Conservation (phyloP, 495 filamentous ascomycete genomes). For the Corynascus novoguineensis region DNA sequence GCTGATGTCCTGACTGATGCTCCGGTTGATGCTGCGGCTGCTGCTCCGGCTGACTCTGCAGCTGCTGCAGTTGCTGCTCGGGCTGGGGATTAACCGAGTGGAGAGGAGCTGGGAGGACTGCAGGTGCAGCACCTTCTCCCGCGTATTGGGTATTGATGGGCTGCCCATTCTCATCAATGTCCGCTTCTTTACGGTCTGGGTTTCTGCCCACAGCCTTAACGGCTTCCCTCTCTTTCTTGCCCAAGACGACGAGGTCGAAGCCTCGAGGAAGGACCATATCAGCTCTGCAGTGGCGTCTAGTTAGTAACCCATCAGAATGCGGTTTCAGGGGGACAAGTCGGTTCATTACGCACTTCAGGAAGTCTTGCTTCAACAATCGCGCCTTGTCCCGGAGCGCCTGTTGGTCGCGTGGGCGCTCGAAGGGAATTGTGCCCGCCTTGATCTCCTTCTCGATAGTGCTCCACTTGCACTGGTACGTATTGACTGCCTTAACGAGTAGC, state of each 20-base stretch:
- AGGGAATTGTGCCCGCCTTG: conserved; percentile 24
- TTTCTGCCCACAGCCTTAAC: conserved; percentile 40
- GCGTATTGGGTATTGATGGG: conserved; percentile 30
- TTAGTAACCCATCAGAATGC: not conserved
- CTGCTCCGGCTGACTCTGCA: conserved; percentile 1
- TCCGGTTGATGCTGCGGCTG: conserved; percentile 1
- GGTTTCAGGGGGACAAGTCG: not conserved
- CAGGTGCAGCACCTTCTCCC: not conserved
- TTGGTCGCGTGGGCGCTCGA: conserved; percentile 48
- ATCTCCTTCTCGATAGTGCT: conserved; percentile 42
- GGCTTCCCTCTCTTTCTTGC: conserved; percentile 42
- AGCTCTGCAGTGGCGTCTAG: conserved; percentile 13
- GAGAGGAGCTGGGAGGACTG: not conserved
- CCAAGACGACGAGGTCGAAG: conserved; percentile 46
- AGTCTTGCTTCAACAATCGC: conserved; percentile 55
- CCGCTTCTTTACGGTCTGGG: conserved; percentile 40
- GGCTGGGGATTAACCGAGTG: not conserved
- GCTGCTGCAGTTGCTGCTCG: conserved; percentile 3
- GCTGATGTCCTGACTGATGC: not conserved
- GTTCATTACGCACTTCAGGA: conserved; percentile 46
- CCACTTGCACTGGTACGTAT: conserved; percentile 48
- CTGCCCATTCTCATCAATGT: conserved; percentile 29
- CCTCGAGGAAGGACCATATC: conserved; percentile 38
- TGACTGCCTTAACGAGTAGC: conserved; percentile 47
- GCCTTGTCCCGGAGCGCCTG: conserved; percentile 64